Evolutionary conservation across 139 green algal genomes (phyloP), one percentile per base, ranked within the genome.

Genomic region (Chlorella sp.): DNA sequence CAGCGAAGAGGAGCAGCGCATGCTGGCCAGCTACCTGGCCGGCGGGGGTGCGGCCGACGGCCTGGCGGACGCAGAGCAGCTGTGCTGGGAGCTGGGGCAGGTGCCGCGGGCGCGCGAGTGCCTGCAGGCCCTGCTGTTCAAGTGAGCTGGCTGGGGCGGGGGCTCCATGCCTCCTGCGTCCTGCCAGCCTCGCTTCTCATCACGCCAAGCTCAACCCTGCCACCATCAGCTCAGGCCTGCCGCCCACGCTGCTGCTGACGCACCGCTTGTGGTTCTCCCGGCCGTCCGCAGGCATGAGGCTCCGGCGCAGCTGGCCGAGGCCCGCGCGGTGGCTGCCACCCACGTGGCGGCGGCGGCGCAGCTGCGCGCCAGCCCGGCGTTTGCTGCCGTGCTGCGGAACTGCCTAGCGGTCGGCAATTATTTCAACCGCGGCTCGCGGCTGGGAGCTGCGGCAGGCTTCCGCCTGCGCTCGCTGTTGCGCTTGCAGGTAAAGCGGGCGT

Each of bases 341-440:
- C 82, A 87, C 50, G 29, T 64, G 29, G 59, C 51, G 23, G 83
- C 83, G 5, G 62, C 79, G 42, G 33, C 27, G 11, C 62, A 88
- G 77, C 69, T 86, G 69, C 36, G 53, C 17, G 48, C 38, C 72
- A 79, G 69, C 68, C 9, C 29, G 3, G 43, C 40, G 27, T 76
- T 88, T 41, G 53, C 62, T 4, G 43, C 50, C 14, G 71, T 73
- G 51, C 77, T 88, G 64, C 35, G 67, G 50, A 53, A 61, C 1
- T 71, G 71, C 11, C 77, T 88, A 36, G 73, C 75, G 9, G 63
- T 84, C 3, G 83, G 83, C 45, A 88, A 88, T 69, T 84, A 83
- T 33, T 33, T 86, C 15, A 88, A 88, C 77, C 70, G 58, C 41
- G 83, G 83, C 40, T 71, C 65, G 14, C 68, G 80, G 33, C 81